A percentile compares a stretch with the other conserved stretches of the same genome.
phyloP scores from a whole-genome alignment of 2,329 filamentous ascomycete species.

The Chalaropsis ovoidea region DNA sequence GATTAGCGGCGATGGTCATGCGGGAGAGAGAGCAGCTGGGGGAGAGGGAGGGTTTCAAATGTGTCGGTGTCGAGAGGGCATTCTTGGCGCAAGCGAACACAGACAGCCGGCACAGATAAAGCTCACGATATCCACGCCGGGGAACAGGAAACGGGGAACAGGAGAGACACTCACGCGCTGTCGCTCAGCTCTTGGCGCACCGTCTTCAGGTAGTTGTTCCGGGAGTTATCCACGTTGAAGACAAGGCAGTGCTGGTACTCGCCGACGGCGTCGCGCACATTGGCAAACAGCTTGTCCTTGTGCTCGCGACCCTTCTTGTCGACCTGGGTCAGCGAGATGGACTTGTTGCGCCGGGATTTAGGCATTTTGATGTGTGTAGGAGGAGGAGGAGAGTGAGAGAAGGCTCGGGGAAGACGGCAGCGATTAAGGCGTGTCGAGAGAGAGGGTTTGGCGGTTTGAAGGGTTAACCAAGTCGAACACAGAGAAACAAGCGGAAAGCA shows the following conservation, averaged over 20 bases:
- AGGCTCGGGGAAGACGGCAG: background rate
- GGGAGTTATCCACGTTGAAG: slow-evolving; percentile 93
- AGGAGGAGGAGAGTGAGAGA: background rate
- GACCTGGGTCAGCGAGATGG: slow-evolving; percentile 84
- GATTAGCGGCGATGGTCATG: background rate
- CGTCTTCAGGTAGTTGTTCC: slow-evolving; percentile 90
- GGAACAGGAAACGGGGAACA: slow-evolving; percentile 17
- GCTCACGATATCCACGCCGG: too few species aligned
- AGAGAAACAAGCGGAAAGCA: slow-evolving; percentile 2
- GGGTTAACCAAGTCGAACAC: too few species aligned
- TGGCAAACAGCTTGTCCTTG: slow-evolving; percentile 77
- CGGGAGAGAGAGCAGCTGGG: background rate
- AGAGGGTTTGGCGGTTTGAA: background rate
- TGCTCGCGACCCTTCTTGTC: slow-evolving; percentile 89
- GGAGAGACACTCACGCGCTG: slow-evolving; percentile 54
- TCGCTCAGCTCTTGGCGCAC: slow-evolving; percentile 77
- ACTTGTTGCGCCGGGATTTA: slow-evolving; percentile 84
- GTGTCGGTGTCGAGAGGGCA: too few species aligned
- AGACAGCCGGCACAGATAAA: too few species aligned
- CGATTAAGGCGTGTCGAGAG: background rate
- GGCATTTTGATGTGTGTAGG: slow-evolving; percentile 55
- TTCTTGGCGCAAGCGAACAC: too few species aligned
- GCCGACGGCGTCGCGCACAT: slow-evolving; percentile 74
- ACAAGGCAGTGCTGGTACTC: slow-evolving; percentile 87
- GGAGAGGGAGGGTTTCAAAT: background rate